Base-by-base conservation (phyloP, 2,329 filamentous ascomycete species). In the Pseudogymnoascus sp. region DNA sequence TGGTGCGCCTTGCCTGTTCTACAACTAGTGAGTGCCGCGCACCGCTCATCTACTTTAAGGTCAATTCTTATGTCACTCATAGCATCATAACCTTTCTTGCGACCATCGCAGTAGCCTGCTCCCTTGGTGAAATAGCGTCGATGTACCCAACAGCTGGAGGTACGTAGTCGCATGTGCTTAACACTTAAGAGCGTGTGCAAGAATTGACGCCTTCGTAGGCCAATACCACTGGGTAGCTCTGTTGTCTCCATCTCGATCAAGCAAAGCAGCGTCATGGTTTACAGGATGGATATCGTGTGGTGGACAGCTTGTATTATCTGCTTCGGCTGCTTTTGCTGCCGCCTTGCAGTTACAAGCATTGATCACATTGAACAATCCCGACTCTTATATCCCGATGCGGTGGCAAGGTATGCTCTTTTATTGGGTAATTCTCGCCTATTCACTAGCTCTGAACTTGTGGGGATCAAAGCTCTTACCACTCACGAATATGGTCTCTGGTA, bases 161-260 rank as follows among this genome's bases (percentile, higher is more conserved):
- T 73, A 60, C 29, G 61, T 64, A 37, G 35, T 37, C 35, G n/a
- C 13, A n/a, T 4, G 13, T n/a, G 35, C n/a, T 37, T 15, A 37
- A 37, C 35, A n/a, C 13, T 37, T 37, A 5, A 37, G 5, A 37
- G 35, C 33, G 9, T 13, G 15, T 37, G 35, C 35, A 37, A 37
- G 13, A 37, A 37, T 62, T 66, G 33, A 65, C 59, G 33, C 7
- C 7, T 37, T 13, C 33, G 15, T 46, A 76, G 83, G 83, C 7
- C 82, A 87, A 72, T 86, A 86, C 66, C 82, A 85, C 69, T 85
- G 83, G 82, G 81, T 85, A 0, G 82, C 79, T 0, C 79, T 82
- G 67, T 78, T 85, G 62, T 79, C 79, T 2, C 79, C 82, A 0
- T 59, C 65, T 3, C 72, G 71, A 0, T 72, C 73, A 11, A 72